phyloP scores from a whole-genome alignment of 441 rosid genomes.

The Adansonia rubrostipa region DNA sequence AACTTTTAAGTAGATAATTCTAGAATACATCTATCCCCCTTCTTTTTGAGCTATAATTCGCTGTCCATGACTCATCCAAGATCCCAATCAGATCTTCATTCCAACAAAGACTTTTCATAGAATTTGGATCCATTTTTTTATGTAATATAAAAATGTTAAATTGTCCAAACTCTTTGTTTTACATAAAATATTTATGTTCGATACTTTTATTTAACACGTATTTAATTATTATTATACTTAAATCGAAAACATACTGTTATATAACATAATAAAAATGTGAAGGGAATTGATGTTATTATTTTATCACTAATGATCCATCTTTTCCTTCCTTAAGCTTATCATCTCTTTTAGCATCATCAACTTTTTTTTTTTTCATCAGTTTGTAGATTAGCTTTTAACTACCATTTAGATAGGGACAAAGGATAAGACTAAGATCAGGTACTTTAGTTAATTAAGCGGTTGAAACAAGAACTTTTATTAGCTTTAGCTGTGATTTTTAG shows the following conservation, averaged over 20 bases:
- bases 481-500: slow-evolving; percentile 4
- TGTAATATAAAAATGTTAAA: neutral
- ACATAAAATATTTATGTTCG: too few species aligned
- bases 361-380: neutral
- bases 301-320: neutral
- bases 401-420: slow-evolving; percentile 21
- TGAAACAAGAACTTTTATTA: slow-evolving; percentile 12
- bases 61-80: neutral
- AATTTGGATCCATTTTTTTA: too few species aligned
- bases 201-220: too few species aligned
- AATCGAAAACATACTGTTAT: too few species aligned
- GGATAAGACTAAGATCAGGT: slow-evolving; percentile 4
- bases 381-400: neutral
- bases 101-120: slow-evolving; percentile 15
- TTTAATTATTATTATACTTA: too few species aligned
- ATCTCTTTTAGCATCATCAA: neutral
- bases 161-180: too few species aligned
- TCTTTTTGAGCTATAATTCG: slow-evolving; percentile 3
- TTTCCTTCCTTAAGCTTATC: slow-evolving; percentile 30
- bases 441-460: slow-evolving; percentile 31
- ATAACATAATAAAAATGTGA: neutral
- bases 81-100: slow-evolving; percentile 23
- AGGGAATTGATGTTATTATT: neutral
- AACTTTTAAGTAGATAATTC: slow-evolving; percentile 30
- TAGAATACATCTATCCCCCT: slow-evolving; percentile 30